Evolutionary conservation across 176 grass and related monocot species (phyloP).

Genomic region (Musa beccarii): DNA sequence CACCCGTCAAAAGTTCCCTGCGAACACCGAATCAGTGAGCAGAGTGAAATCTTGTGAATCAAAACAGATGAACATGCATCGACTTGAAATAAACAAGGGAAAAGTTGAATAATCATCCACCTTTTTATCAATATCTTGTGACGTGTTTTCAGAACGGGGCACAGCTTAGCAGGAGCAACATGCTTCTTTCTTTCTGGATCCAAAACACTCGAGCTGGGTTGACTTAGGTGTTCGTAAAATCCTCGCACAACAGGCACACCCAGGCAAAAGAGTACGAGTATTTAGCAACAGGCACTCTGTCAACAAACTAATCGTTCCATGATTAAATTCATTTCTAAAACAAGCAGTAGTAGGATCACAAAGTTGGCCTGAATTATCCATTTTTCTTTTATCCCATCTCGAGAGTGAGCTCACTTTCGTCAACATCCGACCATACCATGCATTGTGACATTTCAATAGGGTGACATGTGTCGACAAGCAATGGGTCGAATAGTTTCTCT

Average conservation of each 20-base stretch:
- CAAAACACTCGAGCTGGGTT: constrained; percentile 78
- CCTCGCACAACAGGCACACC: constrained; percentile 83
- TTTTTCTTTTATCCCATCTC: constrained; percentile 98
- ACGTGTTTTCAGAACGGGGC: constrained; percentile 82
- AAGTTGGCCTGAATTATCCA: constrained; percentile 63
- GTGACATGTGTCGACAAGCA: no score
- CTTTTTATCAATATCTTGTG: constrained; percentile 94
- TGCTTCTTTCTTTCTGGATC: constrained; percentile 78
- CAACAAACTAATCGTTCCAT: no score
- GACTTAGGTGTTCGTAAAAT: constrained; percentile 92
- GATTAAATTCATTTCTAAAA: no score
- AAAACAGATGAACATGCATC: no score
- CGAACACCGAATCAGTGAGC: no score
- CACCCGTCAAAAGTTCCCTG: no score
- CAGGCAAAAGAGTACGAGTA: constrained; percentile 31
- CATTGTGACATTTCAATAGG: constrained; percentile 72
- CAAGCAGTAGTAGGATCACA: no score
- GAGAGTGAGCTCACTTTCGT: constrained; percentile 75
- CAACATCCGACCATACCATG: constrained; percentile 85
- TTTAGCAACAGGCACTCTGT: neutral
- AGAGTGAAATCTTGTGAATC: neutral
- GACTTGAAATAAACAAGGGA: neutral
- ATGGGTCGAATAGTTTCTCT: no score
- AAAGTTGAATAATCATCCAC: constrained; percentile 19
- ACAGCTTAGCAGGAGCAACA: constrained; percentile 83